phyloP scores from a whole-genome alignment of 2,329 filamentous ascomycete species.

The Xylaria sp. region DNA sequence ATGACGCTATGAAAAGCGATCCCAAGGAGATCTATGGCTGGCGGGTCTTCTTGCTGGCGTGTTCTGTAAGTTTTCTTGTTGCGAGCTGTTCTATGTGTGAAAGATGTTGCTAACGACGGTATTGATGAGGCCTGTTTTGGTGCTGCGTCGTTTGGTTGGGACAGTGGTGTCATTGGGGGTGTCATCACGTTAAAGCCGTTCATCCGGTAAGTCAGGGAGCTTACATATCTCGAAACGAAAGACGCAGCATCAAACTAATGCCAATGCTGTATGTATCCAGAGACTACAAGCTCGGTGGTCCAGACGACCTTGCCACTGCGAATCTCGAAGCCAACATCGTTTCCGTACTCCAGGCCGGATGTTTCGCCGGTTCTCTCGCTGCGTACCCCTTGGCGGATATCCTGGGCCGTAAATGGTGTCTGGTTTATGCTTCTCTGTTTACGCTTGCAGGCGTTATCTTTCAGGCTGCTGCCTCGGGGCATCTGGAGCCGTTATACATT shows the following conservation, averaged over 20 bases:
- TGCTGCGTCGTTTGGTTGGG: conserved; percentile 55
- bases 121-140: conserved; percentile 38
- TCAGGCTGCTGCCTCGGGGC: conserved; percentile 53
- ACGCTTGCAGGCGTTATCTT: conserved; percentile 56
- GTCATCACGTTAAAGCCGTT: conserved; percentile 57
- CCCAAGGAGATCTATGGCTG: conserved; percentile 66
- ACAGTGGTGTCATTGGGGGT: conserved; percentile 62
- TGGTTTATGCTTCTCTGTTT: conserved; percentile 50
- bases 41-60: conserved; percentile 60
- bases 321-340: conserved; percentile 60
- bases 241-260: conserved; percentile 10
- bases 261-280: conserved; percentile 28
- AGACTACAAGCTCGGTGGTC: conserved; percentile 46
- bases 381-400: conserved; percentile 48
- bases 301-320: conserved; percentile 40
- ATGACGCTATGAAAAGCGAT: conserved; percentile 60
- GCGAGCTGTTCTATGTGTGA: background rate
- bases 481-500: conserved; percentile 56
- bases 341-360: conserved; percentile 46
- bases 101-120: conserved; percentile 1
- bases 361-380: conserved; percentile 37
- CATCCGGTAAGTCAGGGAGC: conserved; percentile 38
- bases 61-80: conserved; percentile 40
- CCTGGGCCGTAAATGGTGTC: conserved; percentile 48
- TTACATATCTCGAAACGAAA: background rate